Conservation (phyloP, 176 grass and related monocot species). For the Elaeis guineensis region DNA sequence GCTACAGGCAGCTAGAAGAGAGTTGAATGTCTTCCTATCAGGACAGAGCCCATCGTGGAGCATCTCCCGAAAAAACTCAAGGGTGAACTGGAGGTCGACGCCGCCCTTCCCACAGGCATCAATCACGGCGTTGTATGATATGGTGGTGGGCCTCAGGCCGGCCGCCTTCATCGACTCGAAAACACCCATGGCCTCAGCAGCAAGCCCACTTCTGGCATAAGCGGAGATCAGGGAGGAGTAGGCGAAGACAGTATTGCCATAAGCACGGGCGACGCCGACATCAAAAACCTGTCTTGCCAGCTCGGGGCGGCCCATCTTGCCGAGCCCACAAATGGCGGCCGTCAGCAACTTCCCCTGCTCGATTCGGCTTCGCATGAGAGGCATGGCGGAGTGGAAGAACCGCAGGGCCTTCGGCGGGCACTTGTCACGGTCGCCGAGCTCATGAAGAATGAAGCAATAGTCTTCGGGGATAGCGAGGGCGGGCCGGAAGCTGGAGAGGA, state of each 20-base stretch:
- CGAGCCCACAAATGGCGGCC: slow-evolving; percentile 49
- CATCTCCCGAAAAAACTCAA: slow-evolving; percentile 87
- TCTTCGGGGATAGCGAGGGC: slow-evolving; percentile 56
- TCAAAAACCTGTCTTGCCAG: slow-evolving; percentile 77
- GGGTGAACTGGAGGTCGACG: slow-evolving; percentile 61
- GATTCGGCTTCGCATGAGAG: slow-evolving; percentile 36
- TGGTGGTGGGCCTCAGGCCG: slow-evolving; percentile 59
- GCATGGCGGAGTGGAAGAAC: slow-evolving; percentile 56
- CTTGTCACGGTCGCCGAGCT: slow-evolving; percentile 48
- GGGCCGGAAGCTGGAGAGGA: slow-evolving; percentile 28
- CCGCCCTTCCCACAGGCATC: slow-evolving; percentile 92
- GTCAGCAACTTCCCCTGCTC: slow-evolving; percentile 83
- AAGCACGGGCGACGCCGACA: slow-evolving; percentile 34
- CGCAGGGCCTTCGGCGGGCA: slow-evolving; percentile 31
- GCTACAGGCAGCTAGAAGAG: slow-evolving; percentile 86
- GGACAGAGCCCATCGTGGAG: slow-evolving; percentile 66
- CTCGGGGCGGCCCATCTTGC: slow-evolving; percentile 66
- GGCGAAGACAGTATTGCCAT: slow-evolving; percentile 85
- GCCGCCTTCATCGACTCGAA: slow-evolving; percentile 61
- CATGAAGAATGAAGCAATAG: slow-evolving; percentile 60
- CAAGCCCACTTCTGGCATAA: slow-evolving; percentile 77
- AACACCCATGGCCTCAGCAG: slow-evolving; percentile 59
- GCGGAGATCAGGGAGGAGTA: slow-evolving; percentile 79
- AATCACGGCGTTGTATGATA: slow-evolving; percentile 85
- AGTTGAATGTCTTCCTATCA: slow-evolving; percentile 94